Evolutionary conservation across 225 moss, liverwort and hornwort genomes (phyloP), one percentile per base, ranked within the genome.

Genomic region (Lunularia cruciata): DNA sequence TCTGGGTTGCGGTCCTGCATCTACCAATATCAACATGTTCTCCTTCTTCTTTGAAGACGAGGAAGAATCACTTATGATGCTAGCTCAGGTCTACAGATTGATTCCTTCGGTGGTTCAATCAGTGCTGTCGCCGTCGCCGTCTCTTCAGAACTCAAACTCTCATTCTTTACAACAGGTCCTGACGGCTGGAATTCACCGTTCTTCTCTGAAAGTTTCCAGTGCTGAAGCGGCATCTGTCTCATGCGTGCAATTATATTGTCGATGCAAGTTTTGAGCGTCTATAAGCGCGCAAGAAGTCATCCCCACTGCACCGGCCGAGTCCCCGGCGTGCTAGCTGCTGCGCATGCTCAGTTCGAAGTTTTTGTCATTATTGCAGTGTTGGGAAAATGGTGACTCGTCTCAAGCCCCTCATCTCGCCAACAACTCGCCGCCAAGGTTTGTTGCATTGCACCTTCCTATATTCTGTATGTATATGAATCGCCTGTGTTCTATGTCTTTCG

Each of bases 361-460:
- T n/a, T n/a, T n/a, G n/a, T n/a, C n/a, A n/a, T n/a, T n/a, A n/a
- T n/a, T n/a, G n/a, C n/a, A n/a, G n/a, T n/a, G n/a, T 13, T 40
- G 39, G 39, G 42, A 26, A 61, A 61, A 40, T n/a, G 26, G 36
- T 61, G 61, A 25, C 61, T 40, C 61, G 61, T 1, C 61, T 40
- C 5, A 2, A 38, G 13, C 10, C 39, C 40, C 61, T 61, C 39
- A 40, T 61, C 39, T 25, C 26, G 61, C 61, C 61, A n/a, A n/a
- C n/a, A n/a, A n/a, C n/a, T n/a, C n/a, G n/a, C n/a, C n/a, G n/a
- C n/a, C n/a, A n/a, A n/a, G n/a, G n/a, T n/a, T n/a, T n/a, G n/a
- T n/a, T n/a, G n/a, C n/a, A n/a, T n/a, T n/a, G n/a, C n/a, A n/a
- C n/a, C n/a, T n/a, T n/a, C n/a, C n/a, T n/a, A n/a, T n/a, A n/a